phyloP scores from a whole-genome alignment of 257 asterid genomes.

The Ilex asprella region DNA sequence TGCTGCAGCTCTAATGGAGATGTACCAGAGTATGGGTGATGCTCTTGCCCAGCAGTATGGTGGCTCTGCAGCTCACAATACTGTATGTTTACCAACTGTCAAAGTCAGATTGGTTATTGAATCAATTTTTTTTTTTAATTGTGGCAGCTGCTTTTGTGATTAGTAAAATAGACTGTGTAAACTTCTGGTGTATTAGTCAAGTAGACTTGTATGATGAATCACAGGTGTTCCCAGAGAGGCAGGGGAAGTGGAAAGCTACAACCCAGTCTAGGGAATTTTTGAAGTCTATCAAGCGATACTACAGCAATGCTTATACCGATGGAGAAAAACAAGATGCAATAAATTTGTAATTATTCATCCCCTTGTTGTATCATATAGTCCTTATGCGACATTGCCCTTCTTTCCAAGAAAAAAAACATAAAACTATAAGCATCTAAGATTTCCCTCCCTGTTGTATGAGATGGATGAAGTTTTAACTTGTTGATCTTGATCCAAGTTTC shows the following conservation, averaged over 20 bases:
- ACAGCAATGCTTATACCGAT: slow-evolving; percentile 95
- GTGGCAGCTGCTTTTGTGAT: slow-evolving; percentile 2
- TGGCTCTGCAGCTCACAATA: slow-evolving; percentile 98
- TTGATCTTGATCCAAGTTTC: not conserved
- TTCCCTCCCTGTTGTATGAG: not conserved
- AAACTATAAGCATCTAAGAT: not conserved
- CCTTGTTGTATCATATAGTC: not conserved
- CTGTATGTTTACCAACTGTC: slow-evolving; percentile 34
- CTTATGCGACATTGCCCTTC: not conserved
- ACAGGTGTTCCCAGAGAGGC: slow-evolving; percentile 96
- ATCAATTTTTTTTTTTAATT: not conserved
- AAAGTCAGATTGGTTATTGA: too few relatives aligned
- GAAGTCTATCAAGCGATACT: slow-evolving; percentile 93
- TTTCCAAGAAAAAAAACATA: not conserved
- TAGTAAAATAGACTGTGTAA: not conserved
- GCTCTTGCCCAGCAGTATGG: slow-evolving; percentile 99
- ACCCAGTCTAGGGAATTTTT: slow-evolving; percentile 95
- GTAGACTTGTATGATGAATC: slow-evolving; percentile 13
- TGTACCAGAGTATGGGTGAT: slow-evolving; percentile 99
- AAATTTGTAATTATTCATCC: slow-evolving; percentile 57
- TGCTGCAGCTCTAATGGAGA: slow-evolving; percentile 98
- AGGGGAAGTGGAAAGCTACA: slow-evolving; percentile 99
- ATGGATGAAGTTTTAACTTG: not conserved
- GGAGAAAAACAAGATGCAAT: slow-evolving; percentile 99
- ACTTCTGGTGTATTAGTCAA: slow-evolving; percentile 1